Evolutionary conservation across 495 filamentous ascomycete species (phyloP).

Genomic region (Poronia punctata): DNA sequence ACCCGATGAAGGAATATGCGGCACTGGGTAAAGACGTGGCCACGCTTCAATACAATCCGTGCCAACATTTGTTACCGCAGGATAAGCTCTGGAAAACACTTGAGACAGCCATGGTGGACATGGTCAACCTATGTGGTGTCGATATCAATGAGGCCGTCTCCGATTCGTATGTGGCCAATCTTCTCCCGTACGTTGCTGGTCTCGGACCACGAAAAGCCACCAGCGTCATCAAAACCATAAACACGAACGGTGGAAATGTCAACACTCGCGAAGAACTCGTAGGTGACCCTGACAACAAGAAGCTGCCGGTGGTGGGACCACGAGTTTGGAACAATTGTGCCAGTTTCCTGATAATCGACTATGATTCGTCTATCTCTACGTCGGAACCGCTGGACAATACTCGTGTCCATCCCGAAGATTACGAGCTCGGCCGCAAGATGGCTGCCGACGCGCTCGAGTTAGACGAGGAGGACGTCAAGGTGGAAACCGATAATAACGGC

Average conservation of each 20-base stretch:
- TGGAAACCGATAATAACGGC: conserved; percentile 82
- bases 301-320: conserved; percentile 72
- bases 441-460: conserved; percentile 92
- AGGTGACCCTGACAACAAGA: conserved; percentile 71
- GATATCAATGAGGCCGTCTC: conserved; percentile 85
- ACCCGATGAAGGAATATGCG: conserved; percentile 91
- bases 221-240: conserved; percentile 81
- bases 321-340: conserved; percentile 94
- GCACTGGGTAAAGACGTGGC: conserved; percentile 80
- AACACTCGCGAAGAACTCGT: conserved; percentile 77
- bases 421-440: conserved; percentile 95
- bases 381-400: conserved; percentile 94
- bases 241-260: conserved; percentile 78
- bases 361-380: conserved; percentile 66
- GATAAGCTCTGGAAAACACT: conserved; percentile 80
- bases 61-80: conserved; percentile 78
- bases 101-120: conserved; percentile 92
- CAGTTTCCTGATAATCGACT: conserved; percentile 86
- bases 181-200: conserved; percentile 87
- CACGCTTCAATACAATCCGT: conserved; percentile 79
- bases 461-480: conserved; percentile 96
- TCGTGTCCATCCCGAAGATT: conserved; percentile 94
- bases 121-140: conserved; percentile 94
- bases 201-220: conserved; percentile 89
- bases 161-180: conserved; percentile 70